A percentile compares a stretch with the other conserved stretches of the same genome.
These are phyloP conservation scores for Rhodotorula paludigena DNA, from an alignment of 768 basidiomycete species.

Conservation along the genomic window DNA sequence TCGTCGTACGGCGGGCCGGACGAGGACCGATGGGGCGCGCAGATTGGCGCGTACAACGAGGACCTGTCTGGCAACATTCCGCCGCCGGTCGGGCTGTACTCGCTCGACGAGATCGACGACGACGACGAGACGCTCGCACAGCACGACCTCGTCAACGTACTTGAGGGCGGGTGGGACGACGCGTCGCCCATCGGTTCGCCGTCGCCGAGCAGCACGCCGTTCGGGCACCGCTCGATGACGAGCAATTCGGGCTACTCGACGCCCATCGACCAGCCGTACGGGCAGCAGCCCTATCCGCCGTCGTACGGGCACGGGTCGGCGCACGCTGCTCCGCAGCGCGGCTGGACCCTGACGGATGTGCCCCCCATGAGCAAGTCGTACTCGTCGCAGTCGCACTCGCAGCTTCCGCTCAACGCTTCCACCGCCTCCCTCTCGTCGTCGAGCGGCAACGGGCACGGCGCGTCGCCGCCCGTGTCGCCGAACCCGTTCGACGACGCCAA, in stretches of 20 bases:
- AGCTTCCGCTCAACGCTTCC: neutral
- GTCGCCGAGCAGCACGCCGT: neutral
- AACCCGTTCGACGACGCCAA: neutral
- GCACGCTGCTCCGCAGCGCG: neutral
- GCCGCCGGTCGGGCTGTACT: slow-evolving; percentile 31
- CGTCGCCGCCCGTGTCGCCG: no score
- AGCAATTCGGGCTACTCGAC: slow-evolving; percentile 27
- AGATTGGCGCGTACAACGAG: slow-evolving; percentile 55
- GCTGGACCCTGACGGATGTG: neutral
- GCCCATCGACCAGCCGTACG: slow-evolving; percentile 17
- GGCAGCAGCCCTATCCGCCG: neutral
- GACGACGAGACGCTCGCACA: slow-evolving; percentile 29
- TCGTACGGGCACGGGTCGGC: neutral
- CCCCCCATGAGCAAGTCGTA: neutral
- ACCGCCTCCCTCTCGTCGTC: neutral
- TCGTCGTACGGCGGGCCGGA: slow-evolving; percentile 59
- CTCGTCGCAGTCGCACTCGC: neutral
- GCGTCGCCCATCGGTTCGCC: slow-evolving; percentile 1
- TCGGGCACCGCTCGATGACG: neutral
- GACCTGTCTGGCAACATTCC: slow-evolving; percentile 7
- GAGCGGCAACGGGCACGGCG: neutral
- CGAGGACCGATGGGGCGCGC: slow-evolving; percentile 90
- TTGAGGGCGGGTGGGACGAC: slow-evolving; percentile 35
- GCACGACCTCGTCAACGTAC: slow-evolving; percentile 35
- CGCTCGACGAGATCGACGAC: slow-evolving; percentile 28